phyloP scores from a whole-genome alignment of 768 basidiomycete genomes.

The Tulasnella calospora region DNA sequence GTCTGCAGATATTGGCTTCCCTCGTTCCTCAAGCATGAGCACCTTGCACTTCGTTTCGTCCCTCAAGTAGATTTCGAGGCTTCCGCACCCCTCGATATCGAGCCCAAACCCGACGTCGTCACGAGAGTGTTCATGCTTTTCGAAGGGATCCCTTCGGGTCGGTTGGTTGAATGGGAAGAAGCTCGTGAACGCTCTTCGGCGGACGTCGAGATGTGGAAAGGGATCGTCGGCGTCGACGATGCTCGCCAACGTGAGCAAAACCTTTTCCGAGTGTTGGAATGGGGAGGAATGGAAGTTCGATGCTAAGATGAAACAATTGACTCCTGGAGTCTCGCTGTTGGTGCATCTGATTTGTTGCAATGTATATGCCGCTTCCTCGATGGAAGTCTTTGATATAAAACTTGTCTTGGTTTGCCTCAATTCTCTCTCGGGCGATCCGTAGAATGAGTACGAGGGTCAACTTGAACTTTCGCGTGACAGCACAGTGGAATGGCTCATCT shows the following conservation, averaged over 20 bases:
- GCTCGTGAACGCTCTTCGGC: neutral
- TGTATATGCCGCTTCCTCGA: too few species aligned
- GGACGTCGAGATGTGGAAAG: neutral
- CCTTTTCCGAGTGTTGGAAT: constrained; percentile 38
- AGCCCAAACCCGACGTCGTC: constrained; percentile 44
- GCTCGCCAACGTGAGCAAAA: constrained; percentile 32
- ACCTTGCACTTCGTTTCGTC: constrained; percentile 46
- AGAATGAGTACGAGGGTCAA: too few species aligned
- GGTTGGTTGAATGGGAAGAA: neutral
- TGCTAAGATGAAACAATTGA: neutral
- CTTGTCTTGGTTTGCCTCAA: too few species aligned
- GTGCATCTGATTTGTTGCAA: too few species aligned
- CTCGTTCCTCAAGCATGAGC: constrained; percentile 39
- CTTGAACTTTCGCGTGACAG: too few species aligned
- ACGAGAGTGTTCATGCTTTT: constrained; percentile 50
- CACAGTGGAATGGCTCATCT: too few species aligned
- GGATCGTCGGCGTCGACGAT: neutral
- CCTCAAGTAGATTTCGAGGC: constrained; percentile 43
- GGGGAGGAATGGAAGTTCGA: neutral
- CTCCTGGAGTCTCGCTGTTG: too few species aligned
- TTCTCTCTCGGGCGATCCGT: too few species aligned
- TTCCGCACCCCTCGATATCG: constrained; percentile 40
- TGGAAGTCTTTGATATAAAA: too few species aligned
- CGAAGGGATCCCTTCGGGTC: constrained; percentile 36
- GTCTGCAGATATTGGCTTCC: constrained; percentile 45